A percentile compares a stretch with the other conserved stretches of the same genome.
These are phyloP conservation scores for Coemansia sp. DNA, from an alignment of 192 early-diverging fungal genomes.

Conservation along the genomic window DNA sequence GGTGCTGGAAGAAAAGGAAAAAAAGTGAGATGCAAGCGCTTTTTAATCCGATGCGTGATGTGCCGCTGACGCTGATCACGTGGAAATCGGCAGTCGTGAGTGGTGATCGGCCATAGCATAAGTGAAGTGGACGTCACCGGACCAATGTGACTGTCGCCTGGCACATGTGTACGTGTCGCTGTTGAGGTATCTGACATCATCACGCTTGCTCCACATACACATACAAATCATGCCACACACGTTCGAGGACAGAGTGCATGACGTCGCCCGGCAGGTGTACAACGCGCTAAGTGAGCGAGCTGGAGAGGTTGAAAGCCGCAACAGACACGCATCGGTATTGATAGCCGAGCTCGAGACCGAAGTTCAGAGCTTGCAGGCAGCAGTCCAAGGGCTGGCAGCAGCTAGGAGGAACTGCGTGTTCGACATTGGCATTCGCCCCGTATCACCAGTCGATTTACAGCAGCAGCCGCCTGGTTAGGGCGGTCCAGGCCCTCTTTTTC, in stretches of 20 bases:
- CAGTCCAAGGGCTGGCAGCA: constrained; percentile 24
- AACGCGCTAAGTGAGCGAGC: constrained; percentile 20
- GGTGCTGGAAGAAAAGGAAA: background rate
- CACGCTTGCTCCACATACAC: background rate
- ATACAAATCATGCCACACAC: constrained; percentile 2
- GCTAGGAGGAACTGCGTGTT: constrained; percentile 28
- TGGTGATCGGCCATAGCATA: background rate
- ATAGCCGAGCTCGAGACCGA: constrained; percentile 48
- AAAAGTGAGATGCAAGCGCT: background rate
- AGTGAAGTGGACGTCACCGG: background rate
- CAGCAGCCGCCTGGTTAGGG: background rate
- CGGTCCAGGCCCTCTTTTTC: background rate
- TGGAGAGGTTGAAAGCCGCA: constrained; percentile 20
- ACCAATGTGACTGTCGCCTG: background rate
- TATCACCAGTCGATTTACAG: background rate
- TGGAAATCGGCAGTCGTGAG: background rate
- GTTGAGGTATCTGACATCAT: background rate
- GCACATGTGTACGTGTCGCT: background rate
- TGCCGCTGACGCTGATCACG: background rate
- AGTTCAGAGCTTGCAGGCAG: constrained; percentile 27
- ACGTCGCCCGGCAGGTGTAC: constrained; percentile 31
- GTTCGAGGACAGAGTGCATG: constrained; percentile 35
- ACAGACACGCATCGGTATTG: constrained; percentile 10
- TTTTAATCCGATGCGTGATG: background rate
- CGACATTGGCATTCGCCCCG: constrained; percentile 22